Evolutionary conservation across 176 grass and related monocot genomes (phyloP).

Genomic region (Avena insularis): DNA sequence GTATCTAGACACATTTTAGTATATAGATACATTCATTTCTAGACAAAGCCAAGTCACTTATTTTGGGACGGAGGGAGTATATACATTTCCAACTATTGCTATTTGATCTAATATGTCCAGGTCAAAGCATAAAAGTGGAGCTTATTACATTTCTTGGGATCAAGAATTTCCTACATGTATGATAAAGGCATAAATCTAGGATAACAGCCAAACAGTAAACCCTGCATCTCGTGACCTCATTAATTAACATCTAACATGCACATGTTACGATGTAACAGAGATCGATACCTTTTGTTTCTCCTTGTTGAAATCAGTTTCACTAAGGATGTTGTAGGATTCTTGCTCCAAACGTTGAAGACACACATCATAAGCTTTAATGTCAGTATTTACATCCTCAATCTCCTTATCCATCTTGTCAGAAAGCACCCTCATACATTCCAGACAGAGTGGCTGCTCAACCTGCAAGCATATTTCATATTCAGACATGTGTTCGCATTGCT

Average conservation of each 20-base stretch:
- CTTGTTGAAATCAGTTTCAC: constrained; percentile 74
- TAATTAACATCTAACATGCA: constrained; percentile 27
- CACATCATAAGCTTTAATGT: constrained; percentile 91
- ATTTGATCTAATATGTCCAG: constrained; percentile 6
- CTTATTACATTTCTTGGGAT: not conserved
- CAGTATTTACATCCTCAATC: constrained; percentile 83
- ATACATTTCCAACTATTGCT: not conserved
- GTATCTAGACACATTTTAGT: too few species aligned
- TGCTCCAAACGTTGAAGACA: constrained; percentile 72
- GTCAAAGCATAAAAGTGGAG: constrained; percentile 26
- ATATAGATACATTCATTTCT: too few species aligned
- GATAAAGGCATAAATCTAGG: not conserved
- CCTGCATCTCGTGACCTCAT: not conserved
- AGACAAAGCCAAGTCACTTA: too few species aligned
- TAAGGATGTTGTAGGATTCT: constrained; percentile 75
- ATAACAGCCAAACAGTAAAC: not conserved
- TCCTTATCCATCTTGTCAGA: constrained; percentile 97
- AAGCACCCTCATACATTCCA: constrained; percentile 94
- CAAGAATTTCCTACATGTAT: not conserved
- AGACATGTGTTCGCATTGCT: not conserved
- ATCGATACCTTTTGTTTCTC: constrained; percentile 81
- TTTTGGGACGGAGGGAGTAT: too few species aligned
- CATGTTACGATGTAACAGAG: not conserved
- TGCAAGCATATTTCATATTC: constrained; percentile 46
- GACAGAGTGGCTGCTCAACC: constrained; percentile 96